Evolutionary conservation across 2,329 filamentous ascomycete species (phyloP).

Genomic region (Monosporascus sp.): DNA sequence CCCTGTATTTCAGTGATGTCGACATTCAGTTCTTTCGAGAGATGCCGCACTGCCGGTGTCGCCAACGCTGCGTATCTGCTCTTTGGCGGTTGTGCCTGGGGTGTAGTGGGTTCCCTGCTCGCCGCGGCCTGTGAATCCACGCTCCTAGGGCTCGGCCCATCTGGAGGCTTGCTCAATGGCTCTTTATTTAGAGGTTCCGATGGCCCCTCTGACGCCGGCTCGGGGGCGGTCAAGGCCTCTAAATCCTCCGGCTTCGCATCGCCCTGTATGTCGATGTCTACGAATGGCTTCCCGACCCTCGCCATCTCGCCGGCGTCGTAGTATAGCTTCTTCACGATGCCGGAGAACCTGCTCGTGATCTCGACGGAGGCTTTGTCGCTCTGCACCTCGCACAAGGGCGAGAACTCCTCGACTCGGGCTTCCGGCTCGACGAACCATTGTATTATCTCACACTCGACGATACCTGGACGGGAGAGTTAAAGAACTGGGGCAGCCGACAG

Average conservation of each 20-base stretch:
- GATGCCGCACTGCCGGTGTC: slow-evolving; percentile 85
- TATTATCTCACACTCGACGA: slow-evolving; percentile 97
- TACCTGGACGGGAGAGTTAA: slow-evolving; percentile 53
- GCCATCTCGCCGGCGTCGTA: slow-evolving; percentile 97
- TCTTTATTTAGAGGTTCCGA: slow-evolving; percentile 20
- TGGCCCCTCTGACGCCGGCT: slow-evolving; percentile 23
- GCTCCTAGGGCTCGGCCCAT: slow-evolving; percentile 5
- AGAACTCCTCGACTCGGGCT: slow-evolving; percentile 94
- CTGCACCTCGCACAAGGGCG: slow-evolving; percentile 95
- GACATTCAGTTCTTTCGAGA: slow-evolving; percentile 74
- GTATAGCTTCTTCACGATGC: slow-evolving; percentile 92
- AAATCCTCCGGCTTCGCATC: slow-evolving; percentile 61
- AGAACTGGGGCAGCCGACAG: too few species aligned
- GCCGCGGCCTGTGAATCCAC: slow-evolving; percentile 3
- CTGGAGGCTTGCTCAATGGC: slow-evolving; percentile 13
- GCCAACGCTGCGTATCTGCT: slow-evolving; percentile 71
- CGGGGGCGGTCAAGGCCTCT: slow-evolving; percentile 32
- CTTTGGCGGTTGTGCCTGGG: slow-evolving; percentile 30
- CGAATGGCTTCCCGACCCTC: slow-evolving; percentile 86
- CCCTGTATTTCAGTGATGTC: slow-evolving; percentile 75
- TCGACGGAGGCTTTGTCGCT: slow-evolving; percentile 89
- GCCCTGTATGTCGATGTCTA: slow-evolving; percentile 90
- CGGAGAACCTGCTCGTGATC: slow-evolving; percentile 93
- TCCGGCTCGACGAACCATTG: slow-evolving; percentile 99
- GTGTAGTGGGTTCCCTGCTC: slow-evolving; percentile 2